A percentile compares a stretch with the other conserved stretches of the same genome.
These are phyloP conservation scores for Erodium chrysanthum DNA, from an alignment of 441 rosid genomes.

Conservation along the genomic window DNA sequence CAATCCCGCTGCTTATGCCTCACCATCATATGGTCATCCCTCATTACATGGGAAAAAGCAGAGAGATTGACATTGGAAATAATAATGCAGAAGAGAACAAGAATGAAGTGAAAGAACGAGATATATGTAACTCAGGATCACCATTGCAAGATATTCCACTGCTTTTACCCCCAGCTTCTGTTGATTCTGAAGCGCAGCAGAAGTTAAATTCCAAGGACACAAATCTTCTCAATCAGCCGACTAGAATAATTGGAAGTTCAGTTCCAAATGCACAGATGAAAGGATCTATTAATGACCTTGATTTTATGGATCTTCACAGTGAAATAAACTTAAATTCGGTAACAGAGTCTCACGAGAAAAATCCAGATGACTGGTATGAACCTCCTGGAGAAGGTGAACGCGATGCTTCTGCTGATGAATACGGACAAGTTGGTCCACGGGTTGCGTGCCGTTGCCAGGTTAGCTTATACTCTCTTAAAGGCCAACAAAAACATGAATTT, in stretches of 20 bases:
- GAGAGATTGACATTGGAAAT: slow-evolving; percentile 35
- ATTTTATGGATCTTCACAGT: slow-evolving; percentile 18
- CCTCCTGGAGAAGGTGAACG: slow-evolving; percentile 25
- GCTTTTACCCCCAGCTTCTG: slow-evolving; percentile 60
- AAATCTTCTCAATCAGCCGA: slow-evolving; percentile 9
- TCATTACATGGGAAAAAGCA: slow-evolving; percentile 74
- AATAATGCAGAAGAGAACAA: slow-evolving; percentile 33
- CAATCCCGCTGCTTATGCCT: slow-evolving; percentile 94
- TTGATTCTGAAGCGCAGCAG: slow-evolving; percentile 33
- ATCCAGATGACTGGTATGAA: slow-evolving; percentile 27
- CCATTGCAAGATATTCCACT: slow-evolving; percentile 84
- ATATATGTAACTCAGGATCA: slow-evolving; percentile 68
- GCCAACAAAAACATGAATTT: neutral
- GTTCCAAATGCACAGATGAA: slow-evolving; percentile 20
- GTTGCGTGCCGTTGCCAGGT: slow-evolving; percentile 51
- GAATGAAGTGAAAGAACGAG: slow-evolving; percentile 46
- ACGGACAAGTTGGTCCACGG: slow-evolving; percentile 37
- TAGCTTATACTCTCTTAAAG: slow-evolving; percentile 11
- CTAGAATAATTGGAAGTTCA: slow-evolving; percentile 30
- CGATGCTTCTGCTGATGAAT: slow-evolving; percentile 23
- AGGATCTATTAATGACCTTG: slow-evolving; percentile 21
- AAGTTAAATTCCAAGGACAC: slow-evolving; percentile 34
- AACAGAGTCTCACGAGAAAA: slow-evolving; percentile 6
- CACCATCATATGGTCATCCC: slow-evolving; percentile 99
- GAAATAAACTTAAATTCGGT: slow-evolving; percentile 16